Base-by-base conservation (phyloP, 192 early-diverging fungal species). In the Thoreauomyces humboldtii region DNA sequence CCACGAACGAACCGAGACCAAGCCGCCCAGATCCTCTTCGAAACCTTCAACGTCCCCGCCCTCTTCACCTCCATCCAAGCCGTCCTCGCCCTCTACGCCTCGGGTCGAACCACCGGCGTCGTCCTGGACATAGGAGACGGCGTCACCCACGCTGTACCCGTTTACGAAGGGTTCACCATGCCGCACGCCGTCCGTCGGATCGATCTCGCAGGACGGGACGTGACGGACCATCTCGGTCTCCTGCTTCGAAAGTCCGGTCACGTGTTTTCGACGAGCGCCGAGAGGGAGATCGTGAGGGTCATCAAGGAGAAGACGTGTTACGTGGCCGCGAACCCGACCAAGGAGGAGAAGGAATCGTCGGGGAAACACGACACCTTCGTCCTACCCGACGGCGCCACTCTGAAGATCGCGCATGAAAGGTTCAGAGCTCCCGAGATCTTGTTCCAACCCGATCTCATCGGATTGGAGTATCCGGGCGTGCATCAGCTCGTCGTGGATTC, bases 41-140 rank as follows among this genome's bases (percentile, higher is more conserved):
- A 99, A 67, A 99, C 95, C 0, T 99, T 99, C 77, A 99, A 99
- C 47, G 93, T 95, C 12, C 96, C 96, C 2, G 95, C 96, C 24
- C 82, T 99, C 38, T 98, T 92, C 77, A 88, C 93, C 35, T 95
- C 93, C 43, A 92, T 99, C 61, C 96, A 99, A 77, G 96, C 96
- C 29, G 94, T 99, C 2, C 85, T 99, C 42, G 91, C 93, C 65
- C 86, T 99, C 80, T 93, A 99, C 66, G 92, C 94, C 7, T 98
- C 94, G 35, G 96, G 96, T 46, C 83, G 95, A 68, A 99, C 96
- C 14, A 99, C 96, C 7, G 96, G 96, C 46, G 84, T 99, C 25
- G 95, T 98, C 12, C 79, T 99, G 19, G 95, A 99, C 70, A 87
- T 92, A 5, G 95, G 96, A 42, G 95, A 99, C 66, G 95, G 95